Percentiles rank a stretch among this genome's conserved stretches.
Conservation (phyloP, 495 filamentous ascomycete genomes). For the Hyphodiscus hymeniophilus region DNA sequence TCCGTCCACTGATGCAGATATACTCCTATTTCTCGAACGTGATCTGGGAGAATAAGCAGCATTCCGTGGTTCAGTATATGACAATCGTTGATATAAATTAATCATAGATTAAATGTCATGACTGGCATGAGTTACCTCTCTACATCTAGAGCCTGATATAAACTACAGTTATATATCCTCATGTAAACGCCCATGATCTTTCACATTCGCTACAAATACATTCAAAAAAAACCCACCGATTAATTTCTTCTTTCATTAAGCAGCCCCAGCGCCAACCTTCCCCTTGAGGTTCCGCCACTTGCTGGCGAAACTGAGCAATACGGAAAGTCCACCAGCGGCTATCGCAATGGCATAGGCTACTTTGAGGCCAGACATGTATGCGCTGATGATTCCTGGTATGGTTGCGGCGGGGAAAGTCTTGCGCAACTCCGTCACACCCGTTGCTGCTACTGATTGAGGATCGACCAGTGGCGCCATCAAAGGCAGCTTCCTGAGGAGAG, state of each 20-base stretch:
- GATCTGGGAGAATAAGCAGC: too few relatives aligned
- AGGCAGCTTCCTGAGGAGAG: slow-evolving; percentile 36
- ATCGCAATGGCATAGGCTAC: slow-evolving; percentile 21
- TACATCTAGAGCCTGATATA: too few relatives aligned
- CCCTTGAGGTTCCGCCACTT: slow-evolving; percentile 22
- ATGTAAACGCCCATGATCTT: too few relatives aligned
- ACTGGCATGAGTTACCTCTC: too few relatives aligned
- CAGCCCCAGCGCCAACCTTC: slow-evolving; percentile 16
- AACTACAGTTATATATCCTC: too few relatives aligned
- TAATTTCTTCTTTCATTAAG: not conserved
- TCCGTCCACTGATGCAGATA: too few relatives aligned
- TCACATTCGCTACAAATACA: too few relatives aligned
- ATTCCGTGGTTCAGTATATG: too few relatives aligned
- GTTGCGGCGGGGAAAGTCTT: slow-evolving; percentile 5
- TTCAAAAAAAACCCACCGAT: not conserved
- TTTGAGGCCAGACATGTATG: slow-evolving; percentile 21
- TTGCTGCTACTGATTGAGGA: slow-evolving; percentile 31
- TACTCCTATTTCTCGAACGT: too few relatives aligned
- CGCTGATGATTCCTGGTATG: slow-evolving; percentile 15
- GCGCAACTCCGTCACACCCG: slow-evolving; percentile 36
- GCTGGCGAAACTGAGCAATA: slow-evolving; percentile 5
- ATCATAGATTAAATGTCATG: too few relatives aligned
- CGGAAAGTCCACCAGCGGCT: slow-evolving; percentile 11
- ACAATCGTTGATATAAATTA: too few relatives aligned
- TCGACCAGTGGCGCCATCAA: slow-evolving; percentile 11